Conservation (phyloP, 805 yeast genomes). For the Cyberlindnera mississippiensis region DNA sequence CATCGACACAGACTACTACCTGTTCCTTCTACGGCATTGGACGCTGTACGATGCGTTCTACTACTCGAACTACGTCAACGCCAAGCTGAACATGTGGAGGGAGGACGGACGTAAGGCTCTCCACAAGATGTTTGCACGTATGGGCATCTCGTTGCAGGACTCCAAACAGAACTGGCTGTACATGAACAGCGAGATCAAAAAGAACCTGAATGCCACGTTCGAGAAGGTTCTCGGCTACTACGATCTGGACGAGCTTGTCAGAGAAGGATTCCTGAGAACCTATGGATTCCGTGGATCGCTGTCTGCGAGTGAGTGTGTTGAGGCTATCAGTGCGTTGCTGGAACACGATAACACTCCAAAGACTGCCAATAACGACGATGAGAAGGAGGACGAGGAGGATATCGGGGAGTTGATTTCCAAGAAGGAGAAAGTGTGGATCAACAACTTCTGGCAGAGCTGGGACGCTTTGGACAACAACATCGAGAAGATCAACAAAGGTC, state of each 20-base stretch:
- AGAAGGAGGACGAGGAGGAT: conserved; percentile 31
- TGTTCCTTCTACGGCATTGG: conserved; percentile 89
- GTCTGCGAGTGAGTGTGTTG: conserved; percentile 91
- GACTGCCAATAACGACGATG: conserved; percentile 18
- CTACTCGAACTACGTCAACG: conserved; percentile 87
- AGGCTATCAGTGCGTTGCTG: conserved; percentile 77
- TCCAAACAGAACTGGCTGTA: conserved; percentile 93
- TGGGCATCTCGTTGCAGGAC: conserved; percentile 89
- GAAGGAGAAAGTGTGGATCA: conserved; percentile 65
- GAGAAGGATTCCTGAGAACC: conserved; percentile 83
- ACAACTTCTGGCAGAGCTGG: conserved; percentile 69
- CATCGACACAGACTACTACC: conserved; percentile 78
- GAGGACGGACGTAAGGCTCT: conserved; percentile 84
- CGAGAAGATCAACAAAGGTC: conserved; percentile 60
- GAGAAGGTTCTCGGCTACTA: conserved; percentile 65
- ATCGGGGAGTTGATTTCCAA: conserved; percentile 33
- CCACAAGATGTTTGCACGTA: conserved; percentile 89
- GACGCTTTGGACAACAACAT: conserved; percentile 50
- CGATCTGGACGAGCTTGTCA: conserved; percentile 76
- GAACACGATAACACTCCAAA: conserved; percentile 52
- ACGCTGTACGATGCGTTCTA: conserved; percentile 85
- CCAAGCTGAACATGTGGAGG: conserved; percentile 84
- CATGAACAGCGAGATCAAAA: conserved; percentile 76
- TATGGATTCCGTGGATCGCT: conserved; percentile 86
- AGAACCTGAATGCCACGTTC: conserved; percentile 65